Percentiles rank a stretch among this genome's conserved stretches.
Evolutionary conservation across 2,329 filamentous ascomycete species (phyloP).

Genomic region (Cladosporium oxysporum): DNA sequence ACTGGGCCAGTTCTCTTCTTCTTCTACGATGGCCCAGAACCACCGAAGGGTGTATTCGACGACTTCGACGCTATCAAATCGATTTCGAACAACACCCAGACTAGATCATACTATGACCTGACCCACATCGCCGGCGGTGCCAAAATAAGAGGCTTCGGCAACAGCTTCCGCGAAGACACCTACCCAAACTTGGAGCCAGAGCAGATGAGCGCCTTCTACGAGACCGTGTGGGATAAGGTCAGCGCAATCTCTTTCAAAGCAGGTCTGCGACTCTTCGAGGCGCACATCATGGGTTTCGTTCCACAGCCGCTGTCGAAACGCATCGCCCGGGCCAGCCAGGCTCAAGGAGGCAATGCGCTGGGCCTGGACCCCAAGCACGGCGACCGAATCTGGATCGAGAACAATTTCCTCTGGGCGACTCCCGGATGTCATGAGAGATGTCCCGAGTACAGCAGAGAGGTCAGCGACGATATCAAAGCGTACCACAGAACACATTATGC

Average conservation of each 20-base stretch:
- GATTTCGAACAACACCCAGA: background rate
- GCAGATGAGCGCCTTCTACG: slow-evolving; percentile 17
- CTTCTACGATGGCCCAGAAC: background rate
- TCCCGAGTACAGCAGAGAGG: background rate
- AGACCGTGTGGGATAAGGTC: background rate
- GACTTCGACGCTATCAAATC: background rate
- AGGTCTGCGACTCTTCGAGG: background rate
- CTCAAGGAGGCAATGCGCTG: background rate
- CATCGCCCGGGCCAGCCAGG: background rate
- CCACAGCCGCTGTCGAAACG: background rate
- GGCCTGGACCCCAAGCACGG: background rate
- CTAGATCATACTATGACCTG: background rate
- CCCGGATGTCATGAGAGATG: background rate
- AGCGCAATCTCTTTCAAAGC: background rate
- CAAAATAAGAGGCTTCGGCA: slow-evolving; percentile 24
- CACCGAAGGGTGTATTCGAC: background rate
- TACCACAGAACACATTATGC: background rate
- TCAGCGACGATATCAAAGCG: background rate
- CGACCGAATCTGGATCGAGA: background rate
- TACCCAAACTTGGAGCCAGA: slow-evolving; percentile 25
- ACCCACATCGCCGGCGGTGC: slow-evolving; percentile 23
- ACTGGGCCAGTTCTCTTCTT: background rate
- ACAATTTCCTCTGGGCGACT: background rate
- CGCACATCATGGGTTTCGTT: background rate
- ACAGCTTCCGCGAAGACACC: slow-evolving; percentile 26